These are phyloP conservation scores for Phytophthora pisi DNA, from an alignment of 352 stramenopile species.

Conservation along the genomic window DNA sequence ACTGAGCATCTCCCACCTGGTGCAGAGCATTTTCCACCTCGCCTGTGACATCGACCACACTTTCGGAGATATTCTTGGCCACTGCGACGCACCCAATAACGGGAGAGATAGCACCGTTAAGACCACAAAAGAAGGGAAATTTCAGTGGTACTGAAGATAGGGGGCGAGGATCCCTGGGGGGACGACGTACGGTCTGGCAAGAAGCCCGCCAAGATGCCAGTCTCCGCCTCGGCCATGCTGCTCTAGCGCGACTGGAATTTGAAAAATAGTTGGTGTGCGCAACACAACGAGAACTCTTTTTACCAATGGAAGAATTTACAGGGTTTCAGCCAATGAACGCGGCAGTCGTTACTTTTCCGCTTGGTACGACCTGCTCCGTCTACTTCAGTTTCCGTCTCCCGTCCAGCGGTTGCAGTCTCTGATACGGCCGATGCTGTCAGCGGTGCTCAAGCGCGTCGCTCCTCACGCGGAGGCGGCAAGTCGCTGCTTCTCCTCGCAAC, in stretches of 20 bases:
- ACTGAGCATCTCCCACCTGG: constrained; percentile 39
- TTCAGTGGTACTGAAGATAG: not conserved
- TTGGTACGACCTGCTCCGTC: constrained; percentile 9
- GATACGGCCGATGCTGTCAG: constrained; percentile 18
- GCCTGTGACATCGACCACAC: constrained; percentile 55
- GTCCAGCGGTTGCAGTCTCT: constrained; percentile 16
- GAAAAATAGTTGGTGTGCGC: constrained; percentile 18
- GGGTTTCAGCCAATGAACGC: constrained; percentile 19
- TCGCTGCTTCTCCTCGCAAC: constrained; percentile 37
- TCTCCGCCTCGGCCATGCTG: constrained; percentile 27
- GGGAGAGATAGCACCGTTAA: constrained; percentile 1
- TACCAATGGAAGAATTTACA: too few relatives aligned
- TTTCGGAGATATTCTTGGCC: constrained; percentile 49
- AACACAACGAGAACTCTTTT: constrained; percentile 7
- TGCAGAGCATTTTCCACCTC: constrained; percentile 76
- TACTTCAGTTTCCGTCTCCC: constrained; percentile 20
- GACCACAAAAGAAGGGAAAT: not conserved
- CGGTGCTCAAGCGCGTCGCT: constrained; percentile 29
- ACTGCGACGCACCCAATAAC: constrained; percentile 31
- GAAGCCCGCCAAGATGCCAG: constrained; percentile 57
- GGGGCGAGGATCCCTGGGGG: not conserved
- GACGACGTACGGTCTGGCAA: constrained; percentile 56
- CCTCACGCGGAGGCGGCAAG: not conserved
- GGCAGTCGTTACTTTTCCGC: constrained; percentile 8
- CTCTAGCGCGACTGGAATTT: constrained; percentile 4